phyloP scores from a whole-genome alignment of 306 rosid species.

The Delonix regia region DNA sequence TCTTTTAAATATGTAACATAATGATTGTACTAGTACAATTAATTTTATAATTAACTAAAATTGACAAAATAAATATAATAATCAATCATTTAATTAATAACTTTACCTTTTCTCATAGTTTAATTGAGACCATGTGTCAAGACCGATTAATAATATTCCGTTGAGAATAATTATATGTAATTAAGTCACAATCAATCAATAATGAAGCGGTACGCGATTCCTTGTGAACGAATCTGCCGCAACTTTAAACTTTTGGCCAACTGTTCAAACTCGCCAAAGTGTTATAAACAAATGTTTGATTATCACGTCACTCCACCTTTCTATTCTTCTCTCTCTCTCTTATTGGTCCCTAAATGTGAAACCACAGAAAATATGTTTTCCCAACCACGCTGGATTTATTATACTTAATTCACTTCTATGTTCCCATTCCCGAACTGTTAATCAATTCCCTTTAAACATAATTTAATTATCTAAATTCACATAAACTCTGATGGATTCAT shows the following conservation, averaged over 20 bases:
- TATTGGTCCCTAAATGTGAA: constrained; percentile 24
- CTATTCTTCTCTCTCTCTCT: neutral
- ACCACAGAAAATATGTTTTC: neutral
- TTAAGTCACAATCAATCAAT: neutral
- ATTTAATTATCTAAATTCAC: neutral
- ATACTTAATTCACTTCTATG: neutral
- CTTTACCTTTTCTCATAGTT: no score
- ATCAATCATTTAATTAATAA: no score
- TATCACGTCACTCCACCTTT: neutral
- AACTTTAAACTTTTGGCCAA: neutral
- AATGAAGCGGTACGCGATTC: neutral
- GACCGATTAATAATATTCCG: no score
- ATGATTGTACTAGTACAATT: no score
- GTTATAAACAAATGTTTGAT: neutral
- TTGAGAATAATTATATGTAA: no score
- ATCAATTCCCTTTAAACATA: neutral
- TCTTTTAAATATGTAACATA: no score
- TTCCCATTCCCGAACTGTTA: no score
- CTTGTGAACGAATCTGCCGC: neutral
- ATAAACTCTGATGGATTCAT: no score
- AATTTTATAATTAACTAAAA: no score
- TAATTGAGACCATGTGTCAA: no score
- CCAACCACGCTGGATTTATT: neutral
- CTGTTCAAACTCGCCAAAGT: neutral
- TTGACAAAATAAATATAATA: no score